These are phyloP conservation scores for Coemansia sp. DNA, from an alignment of 192 early-diverging fungal genomes.

Conservation along the genomic window DNA sequence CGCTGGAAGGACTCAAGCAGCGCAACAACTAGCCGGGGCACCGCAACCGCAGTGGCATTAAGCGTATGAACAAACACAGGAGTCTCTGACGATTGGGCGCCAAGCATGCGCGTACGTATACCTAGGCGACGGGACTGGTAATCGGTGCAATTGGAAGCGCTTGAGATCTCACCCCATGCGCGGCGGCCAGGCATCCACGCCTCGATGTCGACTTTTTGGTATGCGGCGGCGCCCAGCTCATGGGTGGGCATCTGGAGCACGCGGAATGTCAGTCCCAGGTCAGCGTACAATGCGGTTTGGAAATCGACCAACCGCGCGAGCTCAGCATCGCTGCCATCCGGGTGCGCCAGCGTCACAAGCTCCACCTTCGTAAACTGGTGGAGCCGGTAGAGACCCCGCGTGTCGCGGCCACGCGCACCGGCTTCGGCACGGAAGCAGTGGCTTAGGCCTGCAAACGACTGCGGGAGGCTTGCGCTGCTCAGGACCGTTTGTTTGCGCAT, in stretches of 20 bases:
- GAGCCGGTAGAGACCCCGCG: slow-evolving; percentile 85
- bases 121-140: slow-evolving; percentile 86
- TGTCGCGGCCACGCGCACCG: slow-evolving; percentile 78
- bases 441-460: slow-evolving; percentile 76
- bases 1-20: slow-evolving; percentile 77
- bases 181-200: slow-evolving; percentile 95
- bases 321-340: slow-evolving; percentile 64
- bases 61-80: slow-evolving; percentile 80
- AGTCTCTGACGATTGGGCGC: not conserved
- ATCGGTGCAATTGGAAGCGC: slow-evolving; percentile 90
- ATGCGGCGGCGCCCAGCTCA: slow-evolving; percentile 89
- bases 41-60: slow-evolving; percentile 90
- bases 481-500: slow-evolving; percentile 73
- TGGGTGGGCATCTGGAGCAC: slow-evolving; percentile 90
- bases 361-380: slow-evolving; percentile 97
- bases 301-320: slow-evolving; percentile 71
- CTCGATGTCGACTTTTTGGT: slow-evolving; percentile 91
- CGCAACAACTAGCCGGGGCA: slow-evolving; percentile 86
- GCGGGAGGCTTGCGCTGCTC: slow-evolving; percentile 61
- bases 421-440: slow-evolving; percentile 91
- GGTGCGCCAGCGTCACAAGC: slow-evolving; percentile 72
- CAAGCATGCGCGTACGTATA: slow-evolving; percentile 53
- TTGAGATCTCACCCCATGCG: slow-evolving; percentile 71
- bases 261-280: slow-evolving; percentile 74
- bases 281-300: slow-evolving; percentile 73